Base-by-base conservation (phyloP, 2,329 filamentous ascomycete genomes). In the Westerdykella aurantiaca region DNA sequence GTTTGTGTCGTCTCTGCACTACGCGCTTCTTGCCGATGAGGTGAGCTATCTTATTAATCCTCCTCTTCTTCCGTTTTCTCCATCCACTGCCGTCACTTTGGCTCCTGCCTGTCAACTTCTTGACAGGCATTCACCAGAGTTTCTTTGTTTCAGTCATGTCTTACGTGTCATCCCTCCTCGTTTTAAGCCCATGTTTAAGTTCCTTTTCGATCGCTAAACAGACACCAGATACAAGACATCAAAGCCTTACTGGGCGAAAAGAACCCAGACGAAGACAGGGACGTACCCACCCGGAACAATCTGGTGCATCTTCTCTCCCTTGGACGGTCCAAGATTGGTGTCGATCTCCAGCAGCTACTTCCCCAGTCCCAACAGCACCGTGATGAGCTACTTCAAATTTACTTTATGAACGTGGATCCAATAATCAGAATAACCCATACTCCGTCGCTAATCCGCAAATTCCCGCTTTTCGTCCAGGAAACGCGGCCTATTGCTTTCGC, bases 1-100 rank as follows among this genome's bases (percentile, higher is more conserved):
- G 22, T 68, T 68, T 41, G 66, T 68, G 2, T 68, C 66, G 5
- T 67, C 66, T 23, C 47, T 68, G n/a, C 66, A 68, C 40, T 68
- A 62, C 46, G 63, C 66, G 14, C 49, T 68, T n/a, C 50, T 68
- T 33, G 64, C 66, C 31, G 66, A 68, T 14, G 64, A 68, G 56
- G 65, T 67, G 45, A 49, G 58, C 48, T 22, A 25, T 21, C 4
- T 21, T 21, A 18, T 21, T 34, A 31, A 22, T 41, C 3, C 34
- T 10, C 4, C 25, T 40, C 31, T 31, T 33, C 14, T 40, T 11
- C 16, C 9, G 5, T n/a, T 39, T 16, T 25, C n/a, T 33, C 13
- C 13, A 21, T 13, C 21, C 25, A 6, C 23, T 5, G 14, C 4
- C n/a, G n/a, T n/a, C n/a, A n/a, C n/a, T n/a, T n/a, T n/a, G 4